Percentiles rank a stretch among this genome's conserved stretches.
Evolutionary conservation across 495 filamentous ascomycete genomes (phyloP).

Genomic region (Penicillium chermesinum): DNA sequence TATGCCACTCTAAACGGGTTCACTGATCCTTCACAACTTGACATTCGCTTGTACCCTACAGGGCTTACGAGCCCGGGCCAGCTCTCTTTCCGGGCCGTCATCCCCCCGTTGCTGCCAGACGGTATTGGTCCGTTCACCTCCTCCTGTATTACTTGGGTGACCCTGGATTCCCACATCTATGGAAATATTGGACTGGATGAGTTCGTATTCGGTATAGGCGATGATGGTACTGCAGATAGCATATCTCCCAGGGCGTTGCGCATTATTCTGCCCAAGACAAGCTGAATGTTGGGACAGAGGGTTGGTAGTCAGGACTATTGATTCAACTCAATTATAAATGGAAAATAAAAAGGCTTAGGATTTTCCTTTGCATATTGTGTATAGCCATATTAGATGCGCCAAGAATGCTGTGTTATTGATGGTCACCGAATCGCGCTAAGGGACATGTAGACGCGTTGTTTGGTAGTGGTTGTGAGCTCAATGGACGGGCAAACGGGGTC

Average conservation of each 20-base stretch:
- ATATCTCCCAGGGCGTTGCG: slow-evolving; percentile 26
- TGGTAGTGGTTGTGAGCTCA: neutral
- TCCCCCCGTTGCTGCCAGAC: slow-evolving; percentile 21
- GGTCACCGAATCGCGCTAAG: too few relatives aligned
- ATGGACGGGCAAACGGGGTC: too few relatives aligned
- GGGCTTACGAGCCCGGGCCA: slow-evolving; percentile 16
- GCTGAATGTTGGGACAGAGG: neutral
- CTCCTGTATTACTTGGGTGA: slow-evolving; percentile 22
- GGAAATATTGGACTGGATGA: slow-evolving; percentile 36
- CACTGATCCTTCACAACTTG: slow-evolving; percentile 4
- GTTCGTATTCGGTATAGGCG: slow-evolving; percentile 34
- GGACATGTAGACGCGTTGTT: neutral
- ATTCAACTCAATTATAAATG: neutral
- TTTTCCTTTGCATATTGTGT: too few relatives aligned
- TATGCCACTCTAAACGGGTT: slow-evolving; percentile 9
- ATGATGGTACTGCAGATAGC: slow-evolving; percentile 19
- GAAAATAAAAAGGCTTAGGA: neutral
- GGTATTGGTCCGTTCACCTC: slow-evolving; percentile 17
- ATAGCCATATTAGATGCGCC: too few relatives aligned
- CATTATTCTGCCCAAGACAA: slow-evolving; percentile 5
- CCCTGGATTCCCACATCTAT: slow-evolving; percentile 27
- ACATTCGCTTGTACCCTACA: slow-evolving; percentile 48
- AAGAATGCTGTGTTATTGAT: too few relatives aligned
- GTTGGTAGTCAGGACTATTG: neutral
- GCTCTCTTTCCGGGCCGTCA: slow-evolving; percentile 44